Conservation (phyloP, 768 basidiomycete genomes). For the Tubosaeta brunneosetosa region DNA sequence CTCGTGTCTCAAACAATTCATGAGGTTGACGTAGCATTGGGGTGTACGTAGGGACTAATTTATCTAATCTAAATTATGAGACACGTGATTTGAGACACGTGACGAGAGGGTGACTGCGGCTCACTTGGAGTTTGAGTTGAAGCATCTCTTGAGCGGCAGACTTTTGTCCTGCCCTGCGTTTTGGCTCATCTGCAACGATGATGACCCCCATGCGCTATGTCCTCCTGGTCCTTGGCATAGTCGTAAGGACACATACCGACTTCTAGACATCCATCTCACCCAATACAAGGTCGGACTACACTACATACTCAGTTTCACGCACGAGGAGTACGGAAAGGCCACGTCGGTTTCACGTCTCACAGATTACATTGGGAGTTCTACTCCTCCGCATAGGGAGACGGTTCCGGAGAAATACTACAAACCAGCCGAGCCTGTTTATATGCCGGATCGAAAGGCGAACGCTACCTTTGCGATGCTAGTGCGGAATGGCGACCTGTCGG, state of each 20-base stretch:
- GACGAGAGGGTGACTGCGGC: slow-evolving; percentile 3
- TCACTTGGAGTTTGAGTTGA: not conserved
- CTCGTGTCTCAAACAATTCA: slow-evolving; percentile 26
- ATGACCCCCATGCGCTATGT: slow-evolving; percentile 62
- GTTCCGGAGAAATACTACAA: slow-evolving; percentile 57
- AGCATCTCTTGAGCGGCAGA: not conserved
- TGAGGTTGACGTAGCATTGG: slow-evolving; percentile 23
- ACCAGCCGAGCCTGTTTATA: slow-evolving; percentile 31
- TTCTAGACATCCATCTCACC: slow-evolving; percentile 7
- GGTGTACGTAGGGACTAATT: not conserved
- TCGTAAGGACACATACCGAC: slow-evolving; percentile 37
- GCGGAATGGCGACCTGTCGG: slow-evolving; percentile 59
- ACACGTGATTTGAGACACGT: not conserved
- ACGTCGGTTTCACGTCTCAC: slow-evolving; percentile 36
- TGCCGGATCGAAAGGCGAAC: slow-evolving; percentile 63
- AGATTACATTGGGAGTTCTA: slow-evolving; percentile 18
- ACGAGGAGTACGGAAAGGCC: slow-evolving; percentile 39
- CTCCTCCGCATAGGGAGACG: slow-evolving; percentile 52
- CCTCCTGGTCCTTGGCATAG: slow-evolving; percentile 40
- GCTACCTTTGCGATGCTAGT: slow-evolving; percentile 81
- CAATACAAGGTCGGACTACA: slow-evolving; percentile 34
- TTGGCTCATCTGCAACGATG: slow-evolving; percentile 32
- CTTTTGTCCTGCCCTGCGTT: not conserved
- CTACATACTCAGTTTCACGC: slow-evolving; percentile 40
- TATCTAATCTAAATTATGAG: not conserved